Conservation (phyloP, 2,329 filamentous ascomycete species). For the Colletotrichum coccodes region DNA sequence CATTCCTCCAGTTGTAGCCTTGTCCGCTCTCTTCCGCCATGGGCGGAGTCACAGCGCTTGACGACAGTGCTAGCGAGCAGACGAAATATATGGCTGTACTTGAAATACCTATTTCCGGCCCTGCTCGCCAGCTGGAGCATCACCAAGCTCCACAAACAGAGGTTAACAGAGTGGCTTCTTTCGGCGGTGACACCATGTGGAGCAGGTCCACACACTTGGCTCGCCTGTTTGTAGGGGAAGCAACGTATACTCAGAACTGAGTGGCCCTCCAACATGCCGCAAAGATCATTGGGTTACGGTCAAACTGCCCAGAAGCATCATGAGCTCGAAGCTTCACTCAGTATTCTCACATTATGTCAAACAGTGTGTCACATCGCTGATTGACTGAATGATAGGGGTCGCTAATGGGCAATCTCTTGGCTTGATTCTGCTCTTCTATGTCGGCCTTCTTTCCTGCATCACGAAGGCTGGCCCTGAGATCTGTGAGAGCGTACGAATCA, state of each 20-base stretch:
- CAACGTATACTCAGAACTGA: background rate
- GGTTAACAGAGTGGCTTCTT: background rate
- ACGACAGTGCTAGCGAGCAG: background rate
- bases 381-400: background rate
- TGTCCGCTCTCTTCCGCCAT: background rate
- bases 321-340: constrained; percentile 1
- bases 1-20: background rate
- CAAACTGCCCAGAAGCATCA: background rate
- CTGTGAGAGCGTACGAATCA: background rate
- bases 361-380: background rate
- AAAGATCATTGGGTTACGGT: background rate
- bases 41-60: background rate
- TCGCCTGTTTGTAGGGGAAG: background rate
- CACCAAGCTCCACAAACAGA: background rate
- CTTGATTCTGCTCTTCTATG: background rate
- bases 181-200: background rate
- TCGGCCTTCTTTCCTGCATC: background rate
- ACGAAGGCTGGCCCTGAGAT: background rate
- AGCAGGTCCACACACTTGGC: background rate
- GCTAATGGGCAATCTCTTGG: background rate
- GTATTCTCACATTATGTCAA: background rate
- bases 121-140: background rate
- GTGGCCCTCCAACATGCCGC: background rate
- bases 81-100: background rate
- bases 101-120: background rate